phyloP scores from a whole-genome alignment of 768 basidiomycete species.

The Candolleomyces efflorescens region DNA sequence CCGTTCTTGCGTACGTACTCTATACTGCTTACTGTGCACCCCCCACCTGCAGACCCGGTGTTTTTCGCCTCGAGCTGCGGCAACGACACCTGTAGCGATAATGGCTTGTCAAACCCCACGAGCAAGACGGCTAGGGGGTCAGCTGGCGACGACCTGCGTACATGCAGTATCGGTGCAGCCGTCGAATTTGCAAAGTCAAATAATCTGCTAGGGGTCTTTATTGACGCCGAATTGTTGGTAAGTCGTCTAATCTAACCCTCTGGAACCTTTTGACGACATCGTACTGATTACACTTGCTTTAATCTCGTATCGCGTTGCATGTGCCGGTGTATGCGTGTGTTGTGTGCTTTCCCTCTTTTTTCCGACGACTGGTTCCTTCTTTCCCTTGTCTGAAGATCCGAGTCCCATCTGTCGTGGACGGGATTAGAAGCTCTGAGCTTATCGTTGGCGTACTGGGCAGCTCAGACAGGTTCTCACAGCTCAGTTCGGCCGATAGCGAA shows the following conservation, averaged over 20 bases:
- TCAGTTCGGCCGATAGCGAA: conserved; percentile 35
- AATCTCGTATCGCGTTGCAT: too few relatives aligned
- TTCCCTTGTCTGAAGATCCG: conserved; percentile 49
- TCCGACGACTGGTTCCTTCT: too few relatives aligned
- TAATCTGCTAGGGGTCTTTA: conserved; percentile 88
- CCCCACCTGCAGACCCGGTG: conserved; percentile 68
- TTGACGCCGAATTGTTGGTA: conserved; percentile 86
- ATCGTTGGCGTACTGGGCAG: conserved; percentile 82
- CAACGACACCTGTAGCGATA: conserved; percentile 23
- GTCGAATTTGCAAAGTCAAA: conserved; percentile 92
- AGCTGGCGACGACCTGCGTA: conserved; percentile 39
- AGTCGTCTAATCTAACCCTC: conserved; percentile 20
- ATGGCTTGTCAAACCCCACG: background rate
- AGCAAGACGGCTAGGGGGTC: conserved; percentile 20
- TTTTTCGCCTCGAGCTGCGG: conserved; percentile 93
- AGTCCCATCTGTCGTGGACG: conserved; percentile 87
- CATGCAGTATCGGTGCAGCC: conserved; percentile 78
- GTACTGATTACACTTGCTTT: too few relatives aligned
- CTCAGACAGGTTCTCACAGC: conserved; percentile 35
- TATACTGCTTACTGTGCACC: too few relatives aligned
- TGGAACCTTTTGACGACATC: background rate
- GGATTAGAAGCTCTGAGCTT: conserved; percentile 84
- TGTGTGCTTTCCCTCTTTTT: too few relatives aligned
- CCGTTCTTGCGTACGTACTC: background rate
- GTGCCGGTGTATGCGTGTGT: too few relatives aligned